Evolutionary conservation across 441 rosid species (phyloP).

Genomic region (Raphanus hybrid): DNA sequence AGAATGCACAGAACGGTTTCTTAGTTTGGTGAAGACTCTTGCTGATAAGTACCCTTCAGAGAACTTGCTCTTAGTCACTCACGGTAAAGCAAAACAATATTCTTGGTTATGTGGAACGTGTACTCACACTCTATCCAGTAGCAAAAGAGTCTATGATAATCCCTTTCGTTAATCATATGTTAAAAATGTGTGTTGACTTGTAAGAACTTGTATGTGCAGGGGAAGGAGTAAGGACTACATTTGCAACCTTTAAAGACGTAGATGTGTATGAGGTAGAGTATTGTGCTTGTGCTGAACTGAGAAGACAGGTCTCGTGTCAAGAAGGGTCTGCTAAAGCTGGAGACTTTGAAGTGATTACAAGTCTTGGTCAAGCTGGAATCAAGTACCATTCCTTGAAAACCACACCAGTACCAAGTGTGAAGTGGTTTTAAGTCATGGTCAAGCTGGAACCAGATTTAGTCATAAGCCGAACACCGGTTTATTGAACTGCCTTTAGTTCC

Average conservation of each 20-base stretch:
- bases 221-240: conserved; percentile 79
- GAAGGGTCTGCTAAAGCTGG: conserved; percentile 48
- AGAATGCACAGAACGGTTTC: conserved; percentile 61
- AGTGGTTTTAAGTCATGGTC: conserved; percentile 45
- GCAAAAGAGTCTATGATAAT: not conserved
- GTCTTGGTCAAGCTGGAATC: conserved; percentile 48
- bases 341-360: conserved; percentile 49
- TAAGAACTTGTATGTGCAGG: conserved; percentile 48
- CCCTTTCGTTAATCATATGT: not conserved
- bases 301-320: conserved; percentile 47
- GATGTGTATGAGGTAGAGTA: conserved; percentile 64
- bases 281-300: conserved; percentile 66
- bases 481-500: not conserved
- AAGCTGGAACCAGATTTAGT: conserved; percentile 49
- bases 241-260: conserved; percentile 54
- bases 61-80: conserved; percentile 89
- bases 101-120: not conserved
- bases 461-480: conserved; percentile 37
- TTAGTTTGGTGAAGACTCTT: conserved; percentile 56
- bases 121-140: not conserved
- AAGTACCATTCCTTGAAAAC: conserved; percentile 34
- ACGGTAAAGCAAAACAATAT: conserved; percentile 54
- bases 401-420: conserved; percentile 34
- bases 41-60: conserved; percentile 86
- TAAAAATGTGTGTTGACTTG: not conserved